These are phyloP conservation scores for Senecio squalidus DNA, from an alignment of 140 eudicot species.

Conservation along the genomic window DNA sequence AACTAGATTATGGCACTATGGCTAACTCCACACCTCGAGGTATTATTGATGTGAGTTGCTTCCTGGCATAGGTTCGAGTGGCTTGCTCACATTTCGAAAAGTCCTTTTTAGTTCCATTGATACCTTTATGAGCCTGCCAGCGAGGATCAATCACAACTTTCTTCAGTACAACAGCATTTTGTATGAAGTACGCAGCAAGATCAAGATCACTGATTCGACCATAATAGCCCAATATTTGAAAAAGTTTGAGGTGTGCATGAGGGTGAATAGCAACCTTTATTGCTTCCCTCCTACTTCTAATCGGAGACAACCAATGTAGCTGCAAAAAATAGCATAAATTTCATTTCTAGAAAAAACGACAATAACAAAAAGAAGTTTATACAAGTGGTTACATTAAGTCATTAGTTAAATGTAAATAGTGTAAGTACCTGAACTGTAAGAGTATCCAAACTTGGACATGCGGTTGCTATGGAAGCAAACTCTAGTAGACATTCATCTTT, in stretches of 20 bases:
- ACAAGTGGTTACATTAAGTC: neutral
- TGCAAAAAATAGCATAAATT: neutral
- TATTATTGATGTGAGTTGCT: constrained; percentile 19
- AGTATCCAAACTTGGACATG: constrained; percentile 36
- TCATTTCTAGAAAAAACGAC: neutral
- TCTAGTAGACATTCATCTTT: constrained; percentile 32
- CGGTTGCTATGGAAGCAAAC: constrained; percentile 23
- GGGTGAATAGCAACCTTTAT: neutral
- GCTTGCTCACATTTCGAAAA: constrained; percentile 13
- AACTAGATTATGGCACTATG: no score
- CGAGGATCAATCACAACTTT: constrained; percentile 33
- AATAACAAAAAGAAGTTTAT: neutral
- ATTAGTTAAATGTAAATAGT: neutral
- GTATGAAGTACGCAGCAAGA: constrained; percentile 23
- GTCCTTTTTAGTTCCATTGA: neutral
- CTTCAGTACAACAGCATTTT: constrained; percentile 14
- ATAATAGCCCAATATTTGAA: constrained; percentile 28
- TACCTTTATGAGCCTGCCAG: constrained; percentile 12
- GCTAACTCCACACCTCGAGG: constrained; percentile 27
- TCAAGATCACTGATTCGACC: no score
- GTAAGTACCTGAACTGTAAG: constrained; percentile 30
- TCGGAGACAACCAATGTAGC: neutral
- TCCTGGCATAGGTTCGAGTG: constrained; percentile 24
- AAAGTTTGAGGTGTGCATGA: constrained; percentile 14
- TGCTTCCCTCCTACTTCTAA: neutral